Evolutionary conservation across 73 alveolate genomes (phyloP).

Genomic region (Paraurostyla sp.): DNA sequence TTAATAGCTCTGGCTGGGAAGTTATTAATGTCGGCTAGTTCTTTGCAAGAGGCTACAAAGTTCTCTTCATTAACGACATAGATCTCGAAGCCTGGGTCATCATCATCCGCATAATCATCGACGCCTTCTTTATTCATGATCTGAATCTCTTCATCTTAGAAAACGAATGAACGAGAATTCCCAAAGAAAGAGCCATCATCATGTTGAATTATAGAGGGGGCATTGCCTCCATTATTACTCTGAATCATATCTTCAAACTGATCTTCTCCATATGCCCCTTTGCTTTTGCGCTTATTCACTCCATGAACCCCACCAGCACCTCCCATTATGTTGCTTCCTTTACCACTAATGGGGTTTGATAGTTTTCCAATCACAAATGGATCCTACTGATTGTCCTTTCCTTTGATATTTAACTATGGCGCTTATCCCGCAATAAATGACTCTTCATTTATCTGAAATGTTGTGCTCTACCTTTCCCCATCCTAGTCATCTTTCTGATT

Average conservation of each 20-base stretch:
- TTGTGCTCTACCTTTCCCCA: conserved; percentile 13
- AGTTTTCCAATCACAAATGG: conserved; percentile 17
- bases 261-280: conserved; percentile 69
- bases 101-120: conserved; percentile 98
- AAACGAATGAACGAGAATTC: neutral
- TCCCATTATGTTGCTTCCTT: conserved; percentile 52
- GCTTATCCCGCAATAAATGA: no score
- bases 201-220: conserved; percentile 77
- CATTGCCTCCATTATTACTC: conserved; percentile 62
- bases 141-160: conserved; percentile 6
- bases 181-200: conserved; percentile 76
- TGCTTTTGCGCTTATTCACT: conserved; percentile 10
- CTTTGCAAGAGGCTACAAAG: conserved; percentile 90
- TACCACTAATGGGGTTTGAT: conserved; percentile 17
- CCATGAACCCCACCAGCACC: no score
- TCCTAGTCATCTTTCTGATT: conserved; percentile 43
- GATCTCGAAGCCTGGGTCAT: conserved; percentile 98
- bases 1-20: conserved; percentile 96
- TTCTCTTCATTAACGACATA: conserved; percentile 95
- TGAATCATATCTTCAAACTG: conserved; percentile 67
- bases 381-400: conserved; percentile 24
- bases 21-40: conserved; percentile 93
- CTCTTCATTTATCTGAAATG: conserved; percentile 25
- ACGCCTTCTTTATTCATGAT: conserved; percentile 81
- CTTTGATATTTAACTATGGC: conserved; percentile 13